phyloP scores from a whole-genome alignment of 192 early-diverging fungal species.

The Rhizoclosmatium sp. region DNA sequence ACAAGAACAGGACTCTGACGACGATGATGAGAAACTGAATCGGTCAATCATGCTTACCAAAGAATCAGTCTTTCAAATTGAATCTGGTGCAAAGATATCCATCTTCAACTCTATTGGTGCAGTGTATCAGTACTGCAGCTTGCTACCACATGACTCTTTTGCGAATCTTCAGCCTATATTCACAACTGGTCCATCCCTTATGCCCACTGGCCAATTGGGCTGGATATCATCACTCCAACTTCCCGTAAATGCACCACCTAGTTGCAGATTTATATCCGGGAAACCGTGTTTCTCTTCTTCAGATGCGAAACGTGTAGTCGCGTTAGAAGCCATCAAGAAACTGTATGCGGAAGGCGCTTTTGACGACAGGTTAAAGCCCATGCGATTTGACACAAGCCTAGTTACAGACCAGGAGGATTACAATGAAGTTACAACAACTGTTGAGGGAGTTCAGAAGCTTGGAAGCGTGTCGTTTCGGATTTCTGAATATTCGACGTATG shows the following conservation, averaged over 20 bases:
- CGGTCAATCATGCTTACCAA: neutral
- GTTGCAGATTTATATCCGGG: slow-evolving; percentile 36
- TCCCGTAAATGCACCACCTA: slow-evolving; percentile 36
- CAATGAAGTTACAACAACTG: slow-evolving; percentile 5
- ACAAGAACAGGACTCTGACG: slow-evolving; percentile 60
- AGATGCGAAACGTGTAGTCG: slow-evolving; percentile 73
- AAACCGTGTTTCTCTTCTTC: slow-evolving; percentile 55
- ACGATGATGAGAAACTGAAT: slow-evolving; percentile 37
- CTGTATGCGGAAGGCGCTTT: slow-evolving; percentile 74
- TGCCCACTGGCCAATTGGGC: slow-evolving; percentile 16
- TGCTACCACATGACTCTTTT: slow-evolving; percentile 69
- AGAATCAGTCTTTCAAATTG: slow-evolving; percentile 20
- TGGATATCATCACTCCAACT: slow-evolving; percentile 31
- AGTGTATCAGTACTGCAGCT: slow-evolving; percentile 75
- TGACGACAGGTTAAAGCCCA: slow-evolving; percentile 77
- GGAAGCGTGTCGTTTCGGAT: slow-evolving; percentile 9
- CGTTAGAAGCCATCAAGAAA: slow-evolving; percentile 74
- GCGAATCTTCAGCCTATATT: slow-evolving; percentile 61
- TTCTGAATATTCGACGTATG: slow-evolving; percentile 6
- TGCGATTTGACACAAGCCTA: slow-evolving; percentile 21
- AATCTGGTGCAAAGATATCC: slow-evolving; percentile 75
- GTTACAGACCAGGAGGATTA: neutral
- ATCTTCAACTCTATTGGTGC: slow-evolving; percentile 70
- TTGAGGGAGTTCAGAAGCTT: slow-evolving; percentile 12
- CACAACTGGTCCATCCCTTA: slow-evolving; percentile 26